phyloP scores from a whole-genome alignment of 495 filamentous ascomycete genomes.

The Penicillium lividum region DNA sequence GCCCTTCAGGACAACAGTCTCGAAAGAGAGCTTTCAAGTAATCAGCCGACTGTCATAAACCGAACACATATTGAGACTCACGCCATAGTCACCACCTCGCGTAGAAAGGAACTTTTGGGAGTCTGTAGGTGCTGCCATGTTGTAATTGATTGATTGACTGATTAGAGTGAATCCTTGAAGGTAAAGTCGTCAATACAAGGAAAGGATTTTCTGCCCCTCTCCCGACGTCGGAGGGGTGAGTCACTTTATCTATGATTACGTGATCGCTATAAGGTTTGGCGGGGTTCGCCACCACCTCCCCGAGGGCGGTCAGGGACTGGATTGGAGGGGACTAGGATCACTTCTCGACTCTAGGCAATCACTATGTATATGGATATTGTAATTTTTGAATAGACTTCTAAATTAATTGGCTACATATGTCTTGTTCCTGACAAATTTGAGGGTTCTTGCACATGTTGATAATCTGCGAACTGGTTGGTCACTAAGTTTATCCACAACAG shows the following conservation, averaged over 20 bases:
- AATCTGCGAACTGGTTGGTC: background rate
- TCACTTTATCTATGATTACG: conserved; percentile 1
- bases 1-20: conserved; percentile 87
- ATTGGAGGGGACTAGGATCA: background rate
- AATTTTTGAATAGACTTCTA: no score
- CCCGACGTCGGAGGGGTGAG: conserved; percentile 5
- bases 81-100: conserved; percentile 75
- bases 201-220: conserved; percentile 3
- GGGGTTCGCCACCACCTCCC: background rate
- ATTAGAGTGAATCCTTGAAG: background rate
- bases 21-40: conserved; percentile 73
- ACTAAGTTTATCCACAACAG: background rate
- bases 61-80: conserved; percentile 38
- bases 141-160: background rate
- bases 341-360: no score
- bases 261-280: background rate
- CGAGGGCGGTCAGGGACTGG: background rate
- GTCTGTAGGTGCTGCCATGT: conserved; percentile 16
- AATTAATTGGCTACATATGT: background rate
- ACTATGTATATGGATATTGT: no score
- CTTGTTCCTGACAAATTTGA: background rate
- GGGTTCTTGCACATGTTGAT: background rate
- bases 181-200: background rate
- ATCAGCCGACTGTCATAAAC: conserved; percentile 13
- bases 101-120: conserved; percentile 83